phyloP scores from a whole-genome alignment of 352 stramenopile genomes.

The Phytophthora uliginosa region DNA sequence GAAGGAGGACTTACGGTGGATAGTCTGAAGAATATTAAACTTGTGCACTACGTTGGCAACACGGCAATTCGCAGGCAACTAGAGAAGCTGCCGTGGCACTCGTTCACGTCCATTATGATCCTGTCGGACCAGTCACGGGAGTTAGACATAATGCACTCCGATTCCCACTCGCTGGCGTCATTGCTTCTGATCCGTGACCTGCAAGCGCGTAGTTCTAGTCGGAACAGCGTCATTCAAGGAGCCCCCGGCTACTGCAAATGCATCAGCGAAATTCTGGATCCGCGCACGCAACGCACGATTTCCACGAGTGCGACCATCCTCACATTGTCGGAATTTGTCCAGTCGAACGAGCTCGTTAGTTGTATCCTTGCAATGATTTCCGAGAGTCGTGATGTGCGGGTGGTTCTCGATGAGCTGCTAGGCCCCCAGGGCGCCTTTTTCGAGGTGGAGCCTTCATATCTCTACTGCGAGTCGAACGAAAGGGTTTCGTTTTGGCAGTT shows the following conservation, averaged over 20 bases:
- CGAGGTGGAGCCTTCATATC: conserved; percentile 61
- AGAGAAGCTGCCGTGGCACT: conserved; percentile 53
- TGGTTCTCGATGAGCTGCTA: conserved; percentile 77
- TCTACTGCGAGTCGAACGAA: conserved; percentile 62
- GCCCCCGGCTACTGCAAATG: conserved; percentile 57
- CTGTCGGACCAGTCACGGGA: conserved; percentile 73
- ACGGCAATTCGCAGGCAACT: conserved; percentile 78
- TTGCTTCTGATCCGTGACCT: conserved; percentile 86
- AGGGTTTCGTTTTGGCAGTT: conserved; percentile 82
- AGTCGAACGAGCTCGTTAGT: conserved; percentile 87
- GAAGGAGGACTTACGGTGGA: conserved; percentile 66
- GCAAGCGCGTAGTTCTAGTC: conserved; percentile 35
- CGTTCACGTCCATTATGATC: conserved; percentile 87
- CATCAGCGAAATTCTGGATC: conserved; percentile 88
- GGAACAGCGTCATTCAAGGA: conserved; percentile 22
- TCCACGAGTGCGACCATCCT: conserved; percentile 71
- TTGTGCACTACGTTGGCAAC: conserved; percentile 80
- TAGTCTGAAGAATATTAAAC: conserved; percentile 58
- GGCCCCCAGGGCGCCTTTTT: conserved; percentile 72
- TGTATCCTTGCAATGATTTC: conserved; percentile 88
- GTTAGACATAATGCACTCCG: conserved; percentile 80
- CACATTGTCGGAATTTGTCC: conserved; percentile 80
- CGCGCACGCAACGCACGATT: conserved; percentile 84
- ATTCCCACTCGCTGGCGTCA: conserved; percentile 84
- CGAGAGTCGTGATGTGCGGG: conserved; percentile 82